Conservation (phyloP, 2,329 filamentous ascomycete genomes). For the Cordyceps tenuipes region DNA sequence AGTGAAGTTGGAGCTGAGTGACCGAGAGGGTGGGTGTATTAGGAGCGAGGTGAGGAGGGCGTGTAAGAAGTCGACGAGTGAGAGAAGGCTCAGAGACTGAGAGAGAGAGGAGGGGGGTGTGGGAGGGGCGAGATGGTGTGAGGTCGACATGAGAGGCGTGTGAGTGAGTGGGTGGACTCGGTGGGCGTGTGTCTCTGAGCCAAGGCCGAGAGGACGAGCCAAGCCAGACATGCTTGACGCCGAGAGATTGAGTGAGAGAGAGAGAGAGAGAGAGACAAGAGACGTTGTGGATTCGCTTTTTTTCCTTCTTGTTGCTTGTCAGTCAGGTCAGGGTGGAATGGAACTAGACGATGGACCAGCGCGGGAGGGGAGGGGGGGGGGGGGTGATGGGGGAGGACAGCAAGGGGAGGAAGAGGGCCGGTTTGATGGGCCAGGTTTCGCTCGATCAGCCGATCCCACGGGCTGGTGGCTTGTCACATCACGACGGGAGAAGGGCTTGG, state of each 20-base stretch:
- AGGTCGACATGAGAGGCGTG: background rate
- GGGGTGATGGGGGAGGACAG: background rate
- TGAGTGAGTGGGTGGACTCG: background rate
- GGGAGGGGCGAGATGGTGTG: conserved; percentile 5
- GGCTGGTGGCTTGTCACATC: background rate
- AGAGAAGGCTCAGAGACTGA: no score
- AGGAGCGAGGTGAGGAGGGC: background rate
- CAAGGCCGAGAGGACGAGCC: conserved; percentile 1
- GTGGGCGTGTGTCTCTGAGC: conserved; percentile 6
- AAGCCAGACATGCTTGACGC: conserved; percentile 2
- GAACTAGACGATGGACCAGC: conserved; percentile 18
- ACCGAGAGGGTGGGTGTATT: background rate
- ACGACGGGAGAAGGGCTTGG: background rate
- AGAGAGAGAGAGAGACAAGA: conserved; percentile 29
- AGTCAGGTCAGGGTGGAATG: conserved; percentile 25
- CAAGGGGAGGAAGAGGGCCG: conserved; percentile 15
- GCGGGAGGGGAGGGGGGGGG: conserved; percentile 16
- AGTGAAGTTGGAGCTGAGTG: conserved; percentile 1
- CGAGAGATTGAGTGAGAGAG: no score
- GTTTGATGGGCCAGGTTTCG: conserved; percentile 10
- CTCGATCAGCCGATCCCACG: conserved; percentile 5
- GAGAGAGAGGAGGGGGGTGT: background rate
- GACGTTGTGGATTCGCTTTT: conserved; percentile 17
- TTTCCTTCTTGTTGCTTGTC: background rate
- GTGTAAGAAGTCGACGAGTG: background rate